A percentile compares a stretch with the other conserved stretches of the same genome.
Conservation (phyloP, 306 rosid species). For the Cercis canadensis region DNA sequence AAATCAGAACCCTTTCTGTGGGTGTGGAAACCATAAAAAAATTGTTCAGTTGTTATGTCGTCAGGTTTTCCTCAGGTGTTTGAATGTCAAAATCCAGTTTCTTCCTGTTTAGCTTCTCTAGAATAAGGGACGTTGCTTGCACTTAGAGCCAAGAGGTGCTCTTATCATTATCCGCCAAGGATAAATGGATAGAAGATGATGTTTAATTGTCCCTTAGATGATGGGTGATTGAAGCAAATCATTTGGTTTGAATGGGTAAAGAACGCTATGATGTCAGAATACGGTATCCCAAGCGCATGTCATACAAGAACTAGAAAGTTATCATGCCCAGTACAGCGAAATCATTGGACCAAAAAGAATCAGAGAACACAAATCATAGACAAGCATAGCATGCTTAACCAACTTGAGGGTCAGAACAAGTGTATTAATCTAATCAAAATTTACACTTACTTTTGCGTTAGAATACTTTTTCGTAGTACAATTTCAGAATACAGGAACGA, state of each 20-base stretch:
- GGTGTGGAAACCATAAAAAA: neutral
- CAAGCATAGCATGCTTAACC: neutral
- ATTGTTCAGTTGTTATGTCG: neutral
- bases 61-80: neutral
- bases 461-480: constrained; percentile 52
- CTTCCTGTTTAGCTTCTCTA: no score
- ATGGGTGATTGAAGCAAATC: constrained; percentile 21
- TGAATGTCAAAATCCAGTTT: neutral
- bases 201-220: neutral
- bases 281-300: no score
- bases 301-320: no score
- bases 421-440: constrained; percentile 51
- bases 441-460: constrained; percentile 56
- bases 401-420: constrained; percentile 12
- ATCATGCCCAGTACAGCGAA: no score
- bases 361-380: no score
- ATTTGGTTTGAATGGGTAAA: constrained; percentile 6
- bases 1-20: no score
- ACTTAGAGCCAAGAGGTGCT: no score
- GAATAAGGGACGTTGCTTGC: no score
- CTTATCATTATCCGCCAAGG: neutral
- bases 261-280: no score
- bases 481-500: constrained; percentile 36
- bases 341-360: no score
- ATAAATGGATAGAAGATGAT: constrained; percentile 1